phyloP scores from a whole-genome alignment of 345 rosid species.

The Corchorus capsularis region DNA sequence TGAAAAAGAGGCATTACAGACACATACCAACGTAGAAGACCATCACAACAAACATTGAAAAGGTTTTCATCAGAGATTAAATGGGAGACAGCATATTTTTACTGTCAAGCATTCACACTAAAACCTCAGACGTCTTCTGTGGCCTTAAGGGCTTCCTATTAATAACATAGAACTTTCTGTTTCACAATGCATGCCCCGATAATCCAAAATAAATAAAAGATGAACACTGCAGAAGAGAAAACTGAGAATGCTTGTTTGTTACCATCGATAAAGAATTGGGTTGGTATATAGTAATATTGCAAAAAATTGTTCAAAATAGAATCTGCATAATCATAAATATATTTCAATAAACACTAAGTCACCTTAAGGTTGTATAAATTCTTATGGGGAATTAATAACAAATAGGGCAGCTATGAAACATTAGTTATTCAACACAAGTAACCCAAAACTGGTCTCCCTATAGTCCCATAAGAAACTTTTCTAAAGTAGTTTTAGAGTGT shows the following conservation, averaged over 20 bases:
- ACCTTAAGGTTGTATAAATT: not conserved
- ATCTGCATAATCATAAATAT: not conserved
- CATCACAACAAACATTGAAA: conserved; percentile 1
- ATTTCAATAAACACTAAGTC: not conserved
- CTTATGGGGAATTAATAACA: not conserved
- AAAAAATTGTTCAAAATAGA: not conserved
- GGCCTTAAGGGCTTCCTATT: not conserved
- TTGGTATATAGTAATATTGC: not conserved
- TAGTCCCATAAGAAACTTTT: not conserved
- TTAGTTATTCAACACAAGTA: not conserved
- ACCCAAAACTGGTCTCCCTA: no score
- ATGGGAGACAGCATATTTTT: not conserved
- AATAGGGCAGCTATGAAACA: not conserved
- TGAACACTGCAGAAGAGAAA: not conserved
- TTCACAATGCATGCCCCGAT: not conserved
- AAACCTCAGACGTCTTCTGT: not conserved
- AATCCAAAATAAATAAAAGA: not conserved
- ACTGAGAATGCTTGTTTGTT: not conserved
- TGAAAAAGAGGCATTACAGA: conserved; percentile 12
- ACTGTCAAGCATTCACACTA: not conserved
- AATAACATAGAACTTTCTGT: not conserved
- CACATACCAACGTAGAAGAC: not conserved
- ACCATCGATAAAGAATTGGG: not conserved
- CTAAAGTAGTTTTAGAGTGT: not conserved
- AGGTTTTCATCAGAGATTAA: not conserved